These are phyloP conservation scores for Dipodascus geniculatus DNA, from an alignment of 805 yeast species.

Conservation along the genomic window DNA sequence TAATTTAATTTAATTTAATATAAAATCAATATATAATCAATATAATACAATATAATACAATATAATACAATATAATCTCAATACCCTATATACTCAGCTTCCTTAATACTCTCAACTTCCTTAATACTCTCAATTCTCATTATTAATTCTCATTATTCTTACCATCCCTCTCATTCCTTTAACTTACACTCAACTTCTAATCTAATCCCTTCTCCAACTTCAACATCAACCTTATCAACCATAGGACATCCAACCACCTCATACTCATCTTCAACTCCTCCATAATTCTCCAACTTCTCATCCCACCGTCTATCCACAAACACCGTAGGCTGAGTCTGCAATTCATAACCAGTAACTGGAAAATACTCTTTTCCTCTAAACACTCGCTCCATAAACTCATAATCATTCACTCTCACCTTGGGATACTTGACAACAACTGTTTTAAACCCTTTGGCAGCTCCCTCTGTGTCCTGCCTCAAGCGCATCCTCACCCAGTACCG, in stretches of 20 bases:
- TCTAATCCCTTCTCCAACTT: neutral
- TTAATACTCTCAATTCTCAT: too few species aligned
- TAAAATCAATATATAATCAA: too few species aligned
- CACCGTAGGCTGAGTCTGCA: conserved; percentile 9
- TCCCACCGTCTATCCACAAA: neutral
- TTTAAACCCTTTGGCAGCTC: neutral
- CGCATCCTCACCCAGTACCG: conserved; percentile 27
- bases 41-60: too few species aligned
- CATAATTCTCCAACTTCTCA: neutral
- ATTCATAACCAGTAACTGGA: conserved; percentile 4
- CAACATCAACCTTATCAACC: conserved; percentile 2
- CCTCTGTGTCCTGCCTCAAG: neutral
- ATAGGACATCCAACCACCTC: conserved; percentile 10
- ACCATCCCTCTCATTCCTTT: conserved; percentile 2
- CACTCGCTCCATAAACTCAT: neutral
- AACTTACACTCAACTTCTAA: conserved; percentile 11
- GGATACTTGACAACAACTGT: neutral
- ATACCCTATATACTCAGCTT: too few species aligned
- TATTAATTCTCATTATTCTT: too few species aligned
- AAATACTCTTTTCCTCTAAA: neutral
- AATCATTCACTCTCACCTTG: neutral
- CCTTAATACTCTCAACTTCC: too few species aligned
- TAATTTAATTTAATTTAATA: too few species aligned
- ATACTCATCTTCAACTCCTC: neutral
- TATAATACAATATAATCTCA: too few species aligned